phyloP scores from a whole-genome alignment of 1,139 yeast genomes.

The Yamadazyma buinensis region DNA sequence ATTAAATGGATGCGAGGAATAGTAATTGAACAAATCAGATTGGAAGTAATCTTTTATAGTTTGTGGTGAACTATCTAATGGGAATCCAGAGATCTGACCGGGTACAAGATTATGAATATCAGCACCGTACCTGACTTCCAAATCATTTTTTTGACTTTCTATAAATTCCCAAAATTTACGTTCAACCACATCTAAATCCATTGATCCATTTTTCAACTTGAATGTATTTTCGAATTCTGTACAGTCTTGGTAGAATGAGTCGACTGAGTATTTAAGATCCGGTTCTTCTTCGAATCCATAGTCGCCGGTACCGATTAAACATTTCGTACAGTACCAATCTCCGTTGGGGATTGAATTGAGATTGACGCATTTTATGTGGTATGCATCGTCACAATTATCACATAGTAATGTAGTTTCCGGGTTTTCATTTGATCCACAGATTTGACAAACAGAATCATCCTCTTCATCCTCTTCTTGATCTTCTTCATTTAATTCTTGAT shows the following conservation, averaged over 20 bases:
- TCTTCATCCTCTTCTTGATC: conserved; percentile 15
- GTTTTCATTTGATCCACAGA: conserved; percentile 50
- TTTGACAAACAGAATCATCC: conserved; percentile 39
- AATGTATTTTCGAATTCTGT: conserved; percentile 46
- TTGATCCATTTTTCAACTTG: conserved; percentile 20
- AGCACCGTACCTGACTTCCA: conserved; percentile 72
- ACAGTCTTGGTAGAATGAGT: conserved; percentile 62
- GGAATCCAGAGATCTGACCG: conserved; percentile 70
- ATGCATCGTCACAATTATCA: conserved; percentile 69
- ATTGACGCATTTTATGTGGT: conserved; percentile 60
- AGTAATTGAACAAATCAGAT: conserved; percentile 27
- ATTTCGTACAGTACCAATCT: conserved; percentile 77
- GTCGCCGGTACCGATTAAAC: conserved; percentile 82
- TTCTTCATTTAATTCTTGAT: neutral
- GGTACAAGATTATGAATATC: conserved; percentile 62
- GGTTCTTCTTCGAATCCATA: conserved; percentile 81
- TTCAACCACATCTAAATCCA: conserved; percentile 46
- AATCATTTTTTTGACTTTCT: conserved; percentile 38
- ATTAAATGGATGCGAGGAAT: conserved; percentile 61
- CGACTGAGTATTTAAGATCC: conserved; percentile 51
- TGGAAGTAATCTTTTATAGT: conserved; percentile 14
- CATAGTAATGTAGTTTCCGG: conserved; percentile 57
- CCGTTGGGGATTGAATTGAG: conserved; percentile 48
- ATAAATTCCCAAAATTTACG: conserved; percentile 59
- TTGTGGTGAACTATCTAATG: conserved; percentile 38